Evolutionary conservation across 176 grass and related monocot species (phyloP).

Genomic region (bread wheat (Triticum aestivum)): IWGSC_CS_RefSeq_v2.1 NC_057797.1:611628118-611628617

Average conservation of each 20-base stretch:
- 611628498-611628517: constrained; percentile 67
- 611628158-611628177: background rate
- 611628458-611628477: constrained; percentile 7
- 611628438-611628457: constrained; percentile 35
- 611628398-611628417: background rate
- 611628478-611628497: constrained; percentile 82
- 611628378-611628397: background rate
- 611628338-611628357: background rate
- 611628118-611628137: background rate
- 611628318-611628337: constrained; percentile 18
- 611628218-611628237: constrained; percentile 17
- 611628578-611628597: constrained; percentile 37
- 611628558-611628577: constrained; percentile 31
- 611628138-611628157: background rate
- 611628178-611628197: background rate
- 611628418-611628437: background rate
- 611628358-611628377: background rate
- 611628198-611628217: background rate
- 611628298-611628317: constrained; percentile 22
- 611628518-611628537: constrained; percentile 60
- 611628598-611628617: constrained; percentile 51
- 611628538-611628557: constrained; percentile 48
- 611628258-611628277: constrained; percentile 10
- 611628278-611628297: constrained; percentile 30
- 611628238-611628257: constrained; percentile 28